These are phyloP conservation scores for Balakata baccata DNA, from an alignment of 345 rosid genomes.

Conservation along the genomic window DNA sequence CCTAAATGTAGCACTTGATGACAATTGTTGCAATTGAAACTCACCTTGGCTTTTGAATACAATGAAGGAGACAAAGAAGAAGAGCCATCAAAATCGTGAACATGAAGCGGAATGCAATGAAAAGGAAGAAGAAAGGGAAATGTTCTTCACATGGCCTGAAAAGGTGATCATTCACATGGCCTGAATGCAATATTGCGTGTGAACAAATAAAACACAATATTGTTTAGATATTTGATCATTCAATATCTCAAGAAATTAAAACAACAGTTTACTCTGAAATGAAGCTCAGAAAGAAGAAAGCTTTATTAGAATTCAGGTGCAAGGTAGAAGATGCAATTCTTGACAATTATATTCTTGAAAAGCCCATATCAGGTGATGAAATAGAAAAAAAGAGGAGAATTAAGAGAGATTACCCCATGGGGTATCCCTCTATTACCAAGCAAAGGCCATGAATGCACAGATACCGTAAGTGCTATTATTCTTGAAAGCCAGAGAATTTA, in stretches of 20 bases:
- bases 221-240: neutral
- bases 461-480: slow-evolving; percentile 42
- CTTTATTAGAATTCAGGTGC: slow-evolving; percentile 41
- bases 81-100: neutral
- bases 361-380: slow-evolving; percentile 12
- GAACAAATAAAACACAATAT: too few species aligned
- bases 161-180: neutral
- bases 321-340: slow-evolving; percentile 48
- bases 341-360: slow-evolving; percentile 37
- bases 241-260: slow-evolving; percentile 3
- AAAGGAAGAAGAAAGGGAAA: neutral
- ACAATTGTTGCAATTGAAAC: too few species aligned
- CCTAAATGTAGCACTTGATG: neutral
- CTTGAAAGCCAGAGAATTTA: slow-evolving; percentile 42
- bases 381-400: neutral
- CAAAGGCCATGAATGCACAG: slow-evolving; percentile 45
- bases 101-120: neutral
- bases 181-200: neutral
- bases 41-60: too few species aligned
- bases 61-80: slow-evolving; percentile 11
- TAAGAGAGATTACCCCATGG: slow-evolving; percentile 43
- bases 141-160: neutral
- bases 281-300: slow-evolving; percentile 35
- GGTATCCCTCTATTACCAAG: slow-evolving; percentile 61
- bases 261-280: slow-evolving; percentile 6